Base-by-base conservation (phyloP, 108 stramenopile genomes). In the Ochromonas danica region DNA sequence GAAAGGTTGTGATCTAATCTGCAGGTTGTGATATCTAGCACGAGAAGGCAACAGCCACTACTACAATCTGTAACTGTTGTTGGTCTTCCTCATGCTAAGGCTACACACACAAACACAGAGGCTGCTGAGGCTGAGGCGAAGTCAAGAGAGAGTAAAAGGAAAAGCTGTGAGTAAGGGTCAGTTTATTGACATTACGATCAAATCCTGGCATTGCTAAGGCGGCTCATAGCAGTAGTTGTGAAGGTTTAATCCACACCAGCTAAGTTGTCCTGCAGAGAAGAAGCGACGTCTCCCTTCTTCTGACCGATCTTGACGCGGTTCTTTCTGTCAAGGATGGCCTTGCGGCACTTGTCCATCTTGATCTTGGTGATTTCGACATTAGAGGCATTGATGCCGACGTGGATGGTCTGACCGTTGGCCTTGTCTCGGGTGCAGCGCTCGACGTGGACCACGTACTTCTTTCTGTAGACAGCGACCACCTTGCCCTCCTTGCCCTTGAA, bases 341-440 rank as follows among this genome's bases (percentile, higher is more conserved):
- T 96, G 79, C 98, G 94, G 82, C 95, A 96, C 93, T 97, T 97
- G 90, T 98, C 95, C 90, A 97, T 88, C 90, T 98, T 97, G 75
- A 99, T 86, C 87, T 98, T 98, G 78, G 96, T 99, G 85, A 99
- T 99, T 71, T 90, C 89, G 61, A 97, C 83, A 83, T 94, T 92
- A 60, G 93, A 94, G 36, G 97, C 92, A 80, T 94, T 93, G 71
- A 99, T 95, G 61, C 96, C 96, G 39, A 97, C 93, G 39, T 90
- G 88, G 39, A 70, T 0, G 14, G 25, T 22, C 62, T 79, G 30
- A 62, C 61, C 83, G 84, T 96, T 96, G 61, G 91, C 92, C 94
- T 99, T 99, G 77, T 96, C 95, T 51, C 95, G 88, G n/a, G 93
- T 93, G 81, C 96, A 89, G 67, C 96, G 90, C 82, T 98, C 98